A percentile compares a stretch with the other conserved stretches of the same genome.
These are phyloP conservation scores for Aspergillus arachidicola DNA, from an alignment of 2,329 filamentous ascomycete genomes.

Conservation along the genomic window DNA sequence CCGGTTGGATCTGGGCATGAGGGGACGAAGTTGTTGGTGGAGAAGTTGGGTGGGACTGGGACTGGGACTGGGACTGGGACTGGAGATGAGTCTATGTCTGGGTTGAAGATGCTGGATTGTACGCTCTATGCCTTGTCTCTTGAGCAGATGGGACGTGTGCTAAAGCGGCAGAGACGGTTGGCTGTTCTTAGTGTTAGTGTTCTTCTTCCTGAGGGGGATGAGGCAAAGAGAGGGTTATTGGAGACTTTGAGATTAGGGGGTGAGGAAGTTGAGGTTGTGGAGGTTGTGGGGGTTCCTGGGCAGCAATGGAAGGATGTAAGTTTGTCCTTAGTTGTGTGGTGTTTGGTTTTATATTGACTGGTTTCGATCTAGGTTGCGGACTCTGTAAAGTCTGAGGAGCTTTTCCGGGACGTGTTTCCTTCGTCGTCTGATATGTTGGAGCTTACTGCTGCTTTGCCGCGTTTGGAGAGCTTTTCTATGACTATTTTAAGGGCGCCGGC, in stretches of 20 bases:
- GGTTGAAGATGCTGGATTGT: background rate
- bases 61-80: background rate
- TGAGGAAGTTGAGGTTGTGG: background rate
- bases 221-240: background rate
- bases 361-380: background rate
- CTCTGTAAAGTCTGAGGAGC: background rate
- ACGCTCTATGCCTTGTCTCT: background rate
- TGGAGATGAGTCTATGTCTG: background rate
- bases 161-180: background rate
- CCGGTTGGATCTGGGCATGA: background rate
- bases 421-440: background rate
- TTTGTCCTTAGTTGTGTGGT: no score
- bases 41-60: background rate
- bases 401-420: background rate
- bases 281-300: background rate
- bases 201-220: background rate
- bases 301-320: background rate
- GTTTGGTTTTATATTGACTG: no score
- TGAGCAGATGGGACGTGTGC: background rate
- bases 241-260: background rate
- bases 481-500: background rate
- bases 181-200: background rate
- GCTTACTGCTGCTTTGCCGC: background rate
- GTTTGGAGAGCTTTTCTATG: background rate
- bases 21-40: background rate